These are phyloP conservation scores for Spathaspora girioi DNA, from an alignment of 805 yeast genomes.

Conservation along the genomic window DNA sequence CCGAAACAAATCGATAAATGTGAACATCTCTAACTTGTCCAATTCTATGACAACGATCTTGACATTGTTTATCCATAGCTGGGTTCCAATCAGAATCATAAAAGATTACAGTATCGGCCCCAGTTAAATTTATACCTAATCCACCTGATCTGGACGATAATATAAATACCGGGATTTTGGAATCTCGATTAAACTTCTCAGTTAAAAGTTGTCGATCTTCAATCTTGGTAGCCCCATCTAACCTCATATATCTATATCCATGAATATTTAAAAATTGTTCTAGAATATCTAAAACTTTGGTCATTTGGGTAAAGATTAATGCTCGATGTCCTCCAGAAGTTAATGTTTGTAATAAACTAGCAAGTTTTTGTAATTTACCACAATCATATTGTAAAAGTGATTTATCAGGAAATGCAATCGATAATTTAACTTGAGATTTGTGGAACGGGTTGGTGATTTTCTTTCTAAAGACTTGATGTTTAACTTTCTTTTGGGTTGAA, in stretches of 20 bases:
- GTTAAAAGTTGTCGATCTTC: conserved; percentile 95
- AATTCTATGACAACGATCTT: conserved; percentile 97
- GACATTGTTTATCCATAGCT: conserved; percentile 99
- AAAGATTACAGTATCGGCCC: conserved; percentile 97
- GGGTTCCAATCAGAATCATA: conserved; percentile 99
- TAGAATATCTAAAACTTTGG: conserved; percentile 87
- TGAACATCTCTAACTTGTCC: conserved; percentile 98
- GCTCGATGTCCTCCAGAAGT: conserved; percentile 90
- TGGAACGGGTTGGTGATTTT: conserved; percentile 62
- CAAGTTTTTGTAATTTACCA: conserved; percentile 89
- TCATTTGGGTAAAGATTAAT: conserved; percentile 96
- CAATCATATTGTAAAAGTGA: conserved; percentile 90
- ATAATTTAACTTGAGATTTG: conserved; percentile 75
- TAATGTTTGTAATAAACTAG: conserved; percentile 68
- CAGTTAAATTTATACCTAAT: conserved; percentile 93
- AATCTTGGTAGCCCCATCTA: conserved; percentile 96
- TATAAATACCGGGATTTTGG: conserved; percentile 84
- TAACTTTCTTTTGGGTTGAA: conserved; percentile 27
- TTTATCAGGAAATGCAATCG: conserved; percentile 96
- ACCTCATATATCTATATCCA: conserved; percentile 89
- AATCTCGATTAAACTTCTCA: conserved; percentile 85
- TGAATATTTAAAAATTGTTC: conserved; percentile 92
- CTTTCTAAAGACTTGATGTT: conserved; percentile 26
- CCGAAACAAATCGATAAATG: conserved; percentile 92
- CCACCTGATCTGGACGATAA: conserved; percentile 97